Percentiles rank a stretch among this genome's conserved stretches.
Evolutionary conservation across 768 basidiomycete species (phyloP).

Genomic region (Suillus subalutaceus): DNA sequence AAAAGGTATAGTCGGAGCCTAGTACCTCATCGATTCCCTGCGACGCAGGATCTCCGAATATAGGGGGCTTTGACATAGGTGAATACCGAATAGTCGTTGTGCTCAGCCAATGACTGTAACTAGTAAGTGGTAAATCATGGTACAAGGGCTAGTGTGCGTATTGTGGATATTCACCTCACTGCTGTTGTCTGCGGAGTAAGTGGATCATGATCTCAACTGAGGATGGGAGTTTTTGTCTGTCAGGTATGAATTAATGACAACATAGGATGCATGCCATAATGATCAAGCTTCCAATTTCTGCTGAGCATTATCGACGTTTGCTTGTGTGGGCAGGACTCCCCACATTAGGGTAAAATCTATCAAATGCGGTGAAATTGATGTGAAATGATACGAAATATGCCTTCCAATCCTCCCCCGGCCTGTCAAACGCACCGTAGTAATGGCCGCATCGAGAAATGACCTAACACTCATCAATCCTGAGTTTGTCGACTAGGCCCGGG

Average conservation of each 20-base stretch:
- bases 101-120: background rate
- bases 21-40: background rate
- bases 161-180: background rate
- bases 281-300: background rate
- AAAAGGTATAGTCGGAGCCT: background rate
- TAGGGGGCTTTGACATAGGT: background rate
- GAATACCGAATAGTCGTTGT: background rate
- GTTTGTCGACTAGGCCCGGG: background rate
- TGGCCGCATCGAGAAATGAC: background rate
- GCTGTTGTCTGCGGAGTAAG: background rate
- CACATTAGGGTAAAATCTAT: background rate
- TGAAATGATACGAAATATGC: background rate
- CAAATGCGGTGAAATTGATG: background rate
- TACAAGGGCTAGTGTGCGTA: background rate
- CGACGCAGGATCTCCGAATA: background rate
- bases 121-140: background rate
- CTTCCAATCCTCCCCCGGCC: background rate
- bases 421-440: background rate
- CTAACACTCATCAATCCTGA: background rate
- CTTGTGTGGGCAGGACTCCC: background rate
- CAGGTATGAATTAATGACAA: background rate
- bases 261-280: background rate
- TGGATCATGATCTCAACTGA: background rate
- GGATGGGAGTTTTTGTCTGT: background rate
- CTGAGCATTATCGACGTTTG: background rate